Base-by-base conservation (phyloP, 306 rosid genomes). In the Sindora glabra region DNA sequence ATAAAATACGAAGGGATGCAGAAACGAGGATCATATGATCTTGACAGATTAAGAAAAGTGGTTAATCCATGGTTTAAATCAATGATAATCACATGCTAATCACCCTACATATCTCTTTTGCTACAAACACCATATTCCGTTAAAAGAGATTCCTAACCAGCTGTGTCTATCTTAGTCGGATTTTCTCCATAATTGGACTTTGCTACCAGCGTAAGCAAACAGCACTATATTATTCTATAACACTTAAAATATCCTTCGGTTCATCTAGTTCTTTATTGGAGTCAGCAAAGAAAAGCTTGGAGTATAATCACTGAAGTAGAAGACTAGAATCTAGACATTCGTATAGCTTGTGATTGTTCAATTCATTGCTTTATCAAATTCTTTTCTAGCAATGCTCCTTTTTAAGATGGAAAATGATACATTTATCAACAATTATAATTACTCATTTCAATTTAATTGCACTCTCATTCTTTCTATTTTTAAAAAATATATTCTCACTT, bases 91-190 rank as follows among this genome's bases (percentile, higher is more conserved):
- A 82, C 89, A 74, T 85, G 82, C 78, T 67, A 77, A 82, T 65
- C 80, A 82, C 74, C 63, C 48, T 19, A 62, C 24, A 41, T 10
- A 37, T 57, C 30, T 34, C 15, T 32, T 75, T 74, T 61, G 56
- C 51, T 40, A 41, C 77, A 25, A 55, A 67, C 37, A 60, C 12
- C 33, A 49, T 77, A 69, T 66, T 78, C 81, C 38, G 6, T 44
- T 27, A 69, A 83, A 83, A 77, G 86, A 67, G 84, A 81, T 77
- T 72, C 89, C 66, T 56, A 79, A 36, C 78, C 77, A 75, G 86
- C 84, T 79, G 78, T 74, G 62, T 76, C 56, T 33, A 71, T 79
- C 84, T 56, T 49, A 16, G 23, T 52, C 56, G 8, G 81, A 74
- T 76, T 65, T 64, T 63, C 67, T 54, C 47, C 79, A 72, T 73